These are phyloP conservation scores for Rhynchospora breviuscula DNA, from an alignment of 176 grass and related monocot genomes.

Conservation along the genomic window DNA sequence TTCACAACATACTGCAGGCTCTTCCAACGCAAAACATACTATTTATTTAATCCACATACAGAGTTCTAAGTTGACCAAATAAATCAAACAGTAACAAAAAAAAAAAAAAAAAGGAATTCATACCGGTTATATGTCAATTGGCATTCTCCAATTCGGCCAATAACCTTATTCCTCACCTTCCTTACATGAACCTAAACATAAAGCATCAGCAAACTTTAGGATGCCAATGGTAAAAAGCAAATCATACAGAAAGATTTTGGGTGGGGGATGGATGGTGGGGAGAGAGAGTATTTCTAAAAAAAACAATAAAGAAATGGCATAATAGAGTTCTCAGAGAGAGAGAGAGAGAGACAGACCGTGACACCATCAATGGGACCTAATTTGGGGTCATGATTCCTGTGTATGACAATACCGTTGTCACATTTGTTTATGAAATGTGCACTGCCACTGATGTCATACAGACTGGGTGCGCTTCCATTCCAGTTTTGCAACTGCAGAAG, in stretches of 20 bases:
- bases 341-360: constrained; percentile 38
- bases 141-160: constrained; percentile 78
- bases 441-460: constrained; percentile 98
- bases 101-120: not conserved
- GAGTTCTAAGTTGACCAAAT: not conserved
- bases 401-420: constrained; percentile 94
- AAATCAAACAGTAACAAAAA: not conserved
- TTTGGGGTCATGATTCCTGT: constrained; percentile 65
- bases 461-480: constrained; percentile 63
- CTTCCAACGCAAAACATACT: not conserved
- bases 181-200: constrained; percentile 64
- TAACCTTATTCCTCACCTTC: constrained; percentile 94
- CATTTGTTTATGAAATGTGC: constrained; percentile 99
- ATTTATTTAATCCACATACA: not conserved
- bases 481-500: constrained; percentile 77
- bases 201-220: not conserved
- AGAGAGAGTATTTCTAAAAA: not conserved
- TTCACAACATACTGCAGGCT: not conserved
- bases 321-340: not conserved
- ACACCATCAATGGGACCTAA: constrained; percentile 63
- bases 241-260: not conserved
- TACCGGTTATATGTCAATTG: constrained; percentile 83
- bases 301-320: not conserved
- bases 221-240: not conserved
- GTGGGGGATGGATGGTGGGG: not conserved